Conservation (phyloP, 495 filamentous ascomycete genomes). For the Xylaria nigripes region DNA sequence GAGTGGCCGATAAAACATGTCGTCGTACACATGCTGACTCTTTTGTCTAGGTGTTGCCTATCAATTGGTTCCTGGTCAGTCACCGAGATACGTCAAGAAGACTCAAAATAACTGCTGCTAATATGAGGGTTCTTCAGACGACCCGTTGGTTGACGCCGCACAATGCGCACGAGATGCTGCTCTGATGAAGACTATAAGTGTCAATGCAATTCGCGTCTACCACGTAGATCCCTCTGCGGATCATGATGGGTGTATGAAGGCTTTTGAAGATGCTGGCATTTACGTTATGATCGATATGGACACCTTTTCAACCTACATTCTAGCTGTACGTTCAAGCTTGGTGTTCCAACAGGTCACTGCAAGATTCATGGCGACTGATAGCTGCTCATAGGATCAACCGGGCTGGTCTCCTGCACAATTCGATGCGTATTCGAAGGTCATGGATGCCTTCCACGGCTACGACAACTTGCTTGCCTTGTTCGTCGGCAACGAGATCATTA, state of each 20-base stretch:
- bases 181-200: slow-evolving; percentile 70
- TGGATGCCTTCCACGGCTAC: slow-evolving; percentile 71
- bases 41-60: slow-evolving; percentile 57
- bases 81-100: background rate
- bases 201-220: slow-evolving; percentile 84
- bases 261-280: slow-evolving; percentile 63
- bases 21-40: slow-evolving; percentile 9
- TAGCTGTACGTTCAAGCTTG: slow-evolving; percentile 45
- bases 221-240: slow-evolving; percentile 65
- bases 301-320: slow-evolving; percentile 70
- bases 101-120: background rate
- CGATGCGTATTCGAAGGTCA: slow-evolving; percentile 56
- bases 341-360: slow-evolving; percentile 17
- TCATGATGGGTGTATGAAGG: slow-evolving; percentile 65
- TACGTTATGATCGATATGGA: slow-evolving; percentile 79
- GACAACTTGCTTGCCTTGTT: slow-evolving; percentile 78
- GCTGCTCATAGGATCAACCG: slow-evolving; percentile 34
- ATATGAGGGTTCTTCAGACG: slow-evolving; percentile 29
- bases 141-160: slow-evolving; percentile 64
- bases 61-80: slow-evolving; percentile 40
- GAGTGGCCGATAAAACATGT: background rate
- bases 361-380: slow-evolving; percentile 7
- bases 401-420: slow-evolving; percentile 66
- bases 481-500: slow-evolving; percentile 80
- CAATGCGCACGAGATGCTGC: slow-evolving; percentile 73